Base-by-base conservation (phyloP, 345 rosid species). In the Moricandia arvensis region DNA sequence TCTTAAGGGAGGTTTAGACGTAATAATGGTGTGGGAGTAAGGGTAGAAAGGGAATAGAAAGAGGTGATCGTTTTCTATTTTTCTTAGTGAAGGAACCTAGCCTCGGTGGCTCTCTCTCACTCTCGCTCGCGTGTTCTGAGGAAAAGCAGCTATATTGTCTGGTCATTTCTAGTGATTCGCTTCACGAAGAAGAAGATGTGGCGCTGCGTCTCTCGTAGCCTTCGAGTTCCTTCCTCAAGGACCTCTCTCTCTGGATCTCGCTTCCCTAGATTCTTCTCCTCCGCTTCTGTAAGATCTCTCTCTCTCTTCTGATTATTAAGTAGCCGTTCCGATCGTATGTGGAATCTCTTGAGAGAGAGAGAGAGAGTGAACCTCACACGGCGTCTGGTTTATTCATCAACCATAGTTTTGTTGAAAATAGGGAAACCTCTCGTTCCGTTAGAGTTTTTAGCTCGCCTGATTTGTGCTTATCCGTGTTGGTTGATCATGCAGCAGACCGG, bases 141-240 rank as follows among this genome's bases (percentile, higher is more conserved):
- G 55, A 35, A 43, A 4, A 5, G 7, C 33, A 13, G 11, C 11
- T 0, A 13, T 26, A 8, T 60, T 41, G 45, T 51, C 47, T 45
- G 0, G 4, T 68, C 70, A 61, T 76, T 76, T 69, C 79, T 68
- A 15, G 68, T 55, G 18, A 60, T 68, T 59, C 43, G 68, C 16
- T 24, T 31, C 66, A 8, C 2, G 41, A 35, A 68, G 43, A 3
- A 43, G 59, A 70, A 73, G 84, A 95, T 95, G 99, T 95, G 99
- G 99, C 99, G 99, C 82, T 92, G 92, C 85, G 90, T 90, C 59
- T 87, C 95, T 82, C 99, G 93, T 75, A 80, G 91, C 84, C 88
- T 94, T 81, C 85, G 97, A 49, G 75, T 79, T 65, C 82, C 91
- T 70, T 78, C 88, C 12, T 80, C 87, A 1, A 81, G 69, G 77